These are phyloP conservation scores for Besnoitia besnoiti DNA, from an alignment of 169 alveolate genomes.

Conservation along the genomic window DNA sequence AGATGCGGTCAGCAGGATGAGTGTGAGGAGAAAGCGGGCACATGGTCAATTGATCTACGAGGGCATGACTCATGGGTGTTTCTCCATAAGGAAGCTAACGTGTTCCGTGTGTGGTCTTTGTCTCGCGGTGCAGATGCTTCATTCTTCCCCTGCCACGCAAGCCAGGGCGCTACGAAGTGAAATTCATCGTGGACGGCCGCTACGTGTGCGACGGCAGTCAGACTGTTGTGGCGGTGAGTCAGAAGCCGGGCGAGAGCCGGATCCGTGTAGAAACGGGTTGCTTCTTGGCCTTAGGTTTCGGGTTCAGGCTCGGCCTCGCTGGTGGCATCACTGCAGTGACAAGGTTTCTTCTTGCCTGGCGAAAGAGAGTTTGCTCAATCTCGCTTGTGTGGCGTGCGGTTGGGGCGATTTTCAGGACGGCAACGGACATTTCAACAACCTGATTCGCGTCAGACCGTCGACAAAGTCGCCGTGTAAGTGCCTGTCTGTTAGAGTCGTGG, in stretches of 20 bases:
- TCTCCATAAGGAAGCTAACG: not conserved
- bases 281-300: no score
- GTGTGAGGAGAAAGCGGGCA: no score
- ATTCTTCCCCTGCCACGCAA: slow-evolving; percentile 49
- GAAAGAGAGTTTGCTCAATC: not conserved
- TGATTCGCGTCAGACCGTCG: slow-evolving; percentile 50
- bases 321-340: no score
- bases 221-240: slow-evolving; percentile 49
- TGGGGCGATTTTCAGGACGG: slow-evolving; percentile 45
- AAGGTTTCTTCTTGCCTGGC: not conserved
- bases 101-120: not conserved
- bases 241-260: no score
- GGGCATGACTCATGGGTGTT: no score
- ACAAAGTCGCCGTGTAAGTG: slow-evolving; percentile 45
- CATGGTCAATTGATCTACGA: no score
- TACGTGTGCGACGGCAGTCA: slow-evolving; percentile 62
- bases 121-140: slow-evolving; percentile 29
- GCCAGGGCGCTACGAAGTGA: slow-evolving; percentile 57
- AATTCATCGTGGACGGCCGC: slow-evolving; percentile 62
- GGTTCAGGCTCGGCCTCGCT: no score
- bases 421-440: slow-evolving; percentile 58
- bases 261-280: no score
- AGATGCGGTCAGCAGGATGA: no score
- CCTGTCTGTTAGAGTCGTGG: not conserved
- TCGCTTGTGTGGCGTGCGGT: no score